Evolutionary conservation across 2,329 filamentous ascomycete genomes (phyloP).

Genomic region (Alternaria gansuensis): DNA sequence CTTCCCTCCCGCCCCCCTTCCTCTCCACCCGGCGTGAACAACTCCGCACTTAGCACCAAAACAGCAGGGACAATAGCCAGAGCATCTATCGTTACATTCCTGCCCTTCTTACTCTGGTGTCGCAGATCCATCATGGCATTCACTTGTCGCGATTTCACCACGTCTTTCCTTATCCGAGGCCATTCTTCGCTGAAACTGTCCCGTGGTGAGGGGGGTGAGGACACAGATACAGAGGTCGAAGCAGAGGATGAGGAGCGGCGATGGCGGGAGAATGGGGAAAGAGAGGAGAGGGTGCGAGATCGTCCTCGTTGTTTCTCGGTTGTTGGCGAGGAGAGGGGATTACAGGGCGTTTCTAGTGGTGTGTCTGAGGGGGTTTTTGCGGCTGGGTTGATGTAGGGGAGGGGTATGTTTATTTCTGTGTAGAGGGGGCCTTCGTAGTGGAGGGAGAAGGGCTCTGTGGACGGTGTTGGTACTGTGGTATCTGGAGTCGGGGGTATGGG

Average conservation of each 20-base stretch:
- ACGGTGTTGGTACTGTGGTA: not conserved
- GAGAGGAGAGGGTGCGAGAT: constrained; percentile 36
- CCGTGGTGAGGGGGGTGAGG: constrained; percentile 22
- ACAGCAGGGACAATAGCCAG: constrained; percentile 49
- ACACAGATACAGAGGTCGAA: constrained; percentile 8
- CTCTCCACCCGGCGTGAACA: constrained; percentile 45
- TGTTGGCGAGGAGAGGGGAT: not conserved
- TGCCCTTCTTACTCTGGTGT: constrained; percentile 31
- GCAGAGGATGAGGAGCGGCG: constrained; percentile 31
- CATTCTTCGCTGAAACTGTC: constrained; percentile 23
- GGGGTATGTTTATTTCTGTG: constrained; percentile 48
- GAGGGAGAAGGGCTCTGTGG: not conserved
- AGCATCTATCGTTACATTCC: constrained; percentile 44
- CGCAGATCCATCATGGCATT: constrained; percentile 39
- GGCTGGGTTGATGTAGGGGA: constrained; percentile 34
- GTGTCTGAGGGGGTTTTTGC: constrained; percentile 8
- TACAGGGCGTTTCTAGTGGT: constrained; percentile 5
- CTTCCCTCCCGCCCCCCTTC: not conserved
- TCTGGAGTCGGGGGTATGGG: not conserved
- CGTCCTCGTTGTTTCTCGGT: constrained; percentile 21
- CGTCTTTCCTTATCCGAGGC: constrained; percentile 36
- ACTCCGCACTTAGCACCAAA: constrained; percentile 46
- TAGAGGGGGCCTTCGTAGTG: constrained; percentile 42
- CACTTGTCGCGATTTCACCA: constrained; percentile 32
- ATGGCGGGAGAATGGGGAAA: constrained; percentile 37